Base-by-base conservation (phyloP, 805 yeast genomes). In the Candida alai region DNA sequence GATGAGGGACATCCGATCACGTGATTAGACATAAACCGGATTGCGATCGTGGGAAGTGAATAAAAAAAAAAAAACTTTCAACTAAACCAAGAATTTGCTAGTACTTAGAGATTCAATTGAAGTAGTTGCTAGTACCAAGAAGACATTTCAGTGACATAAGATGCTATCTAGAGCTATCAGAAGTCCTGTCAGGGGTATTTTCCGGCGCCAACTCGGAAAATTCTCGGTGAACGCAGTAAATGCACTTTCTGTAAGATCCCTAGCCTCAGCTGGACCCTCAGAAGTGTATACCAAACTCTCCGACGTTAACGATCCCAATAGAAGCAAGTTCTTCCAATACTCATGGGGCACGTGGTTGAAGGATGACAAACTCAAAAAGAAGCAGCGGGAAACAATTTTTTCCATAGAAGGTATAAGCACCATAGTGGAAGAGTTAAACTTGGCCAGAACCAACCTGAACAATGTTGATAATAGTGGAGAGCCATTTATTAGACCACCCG, bases 301-400 rank as follows among this genome's bases (percentile, higher is more conserved):
- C 19, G 82, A 81, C 47, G 74, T 76, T 36, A 60, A 68, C 24
- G 89, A 83, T 51, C 86, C 87, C 8, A 63, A 76, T 32, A 71
- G 89, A 58, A 74, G 73, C 36, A 68, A 76, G 27, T 85, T 93
- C 51, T 90, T 86, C 68, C 77, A 83, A 48, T 90, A 88, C 55
- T 70, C 93, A 3, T 90, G 97, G 95, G 98, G 98, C 30, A 74
- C 95, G 5, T 90, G 97, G 97, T 64, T 89, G 49, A 76, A 71
- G 43, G 76, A 90, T 52, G 96, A 93, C 54, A 72, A 69, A 36
- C 60, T 58, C 20, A 89, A 93, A 55, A 83, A 85, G 51, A 76
- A 70, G 11, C 77, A 76, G 46, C 78, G 98, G 60, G 74, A 73
- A 37, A 90, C 97, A 14, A 72, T 70, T 43, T 90, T 90, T 58